These are phyloP conservation scores for Amauroascus verrucosus DNA, from an alignment of 2,329 filamentous ascomycete genomes.

Conservation along the genomic window DNA sequence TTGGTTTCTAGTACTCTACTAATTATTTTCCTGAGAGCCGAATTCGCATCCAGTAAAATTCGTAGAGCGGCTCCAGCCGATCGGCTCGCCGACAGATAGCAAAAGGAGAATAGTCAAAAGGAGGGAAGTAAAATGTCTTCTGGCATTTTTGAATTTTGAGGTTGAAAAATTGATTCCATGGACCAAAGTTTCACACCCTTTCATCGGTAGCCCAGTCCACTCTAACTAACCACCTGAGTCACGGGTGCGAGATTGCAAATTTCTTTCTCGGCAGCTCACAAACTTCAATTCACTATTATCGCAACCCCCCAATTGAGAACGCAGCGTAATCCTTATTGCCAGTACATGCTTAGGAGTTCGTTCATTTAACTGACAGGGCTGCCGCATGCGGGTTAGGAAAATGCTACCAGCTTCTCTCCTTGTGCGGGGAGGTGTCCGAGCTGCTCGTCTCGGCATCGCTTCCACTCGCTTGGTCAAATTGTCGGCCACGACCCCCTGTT, in stretches of 20 bases:
- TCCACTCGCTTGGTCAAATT: constrained; percentile 5
- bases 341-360: not conserved
- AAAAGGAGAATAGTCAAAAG: no score
- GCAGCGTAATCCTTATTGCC: not conserved
- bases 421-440: constrained; percentile 33
- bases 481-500: constrained; percentile 21
- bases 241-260: not conserved
- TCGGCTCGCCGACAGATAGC: no score
- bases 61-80: no score
- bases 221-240: not conserved
- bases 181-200: not conserved
- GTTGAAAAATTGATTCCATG: not conserved
- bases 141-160: no score
- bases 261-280: not conserved
- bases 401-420: constrained; percentile 37
- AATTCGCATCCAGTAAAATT: no score
- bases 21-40: not conserved
- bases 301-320: not conserved
- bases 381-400: constrained; percentile 15
- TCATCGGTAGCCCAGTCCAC: not conserved
- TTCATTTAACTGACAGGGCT: constrained; percentile 5
- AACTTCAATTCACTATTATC: not conserved
- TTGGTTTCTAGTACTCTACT: not conserved
- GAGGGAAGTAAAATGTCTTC: no score
- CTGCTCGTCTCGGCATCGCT: constrained; percentile 9